These are phyloP conservation scores for Phytopythium mirpurense DNA, from an alignment of 352 stramenopile genomes.

Conservation along the genomic window DNA sequence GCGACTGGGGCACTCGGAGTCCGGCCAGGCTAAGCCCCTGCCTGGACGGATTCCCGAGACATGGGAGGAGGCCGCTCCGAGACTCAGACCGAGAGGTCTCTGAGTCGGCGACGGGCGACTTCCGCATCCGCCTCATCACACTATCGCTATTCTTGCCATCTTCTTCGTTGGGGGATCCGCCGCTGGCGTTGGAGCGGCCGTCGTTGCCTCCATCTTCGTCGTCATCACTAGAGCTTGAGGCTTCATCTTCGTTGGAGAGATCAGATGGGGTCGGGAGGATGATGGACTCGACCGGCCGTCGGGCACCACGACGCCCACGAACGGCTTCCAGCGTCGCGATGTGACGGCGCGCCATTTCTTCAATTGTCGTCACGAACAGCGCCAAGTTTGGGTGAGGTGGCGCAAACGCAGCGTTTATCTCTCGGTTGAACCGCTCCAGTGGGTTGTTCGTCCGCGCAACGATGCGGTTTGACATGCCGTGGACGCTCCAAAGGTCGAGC, in stretches of 20 bases:
- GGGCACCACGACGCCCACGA: neutral
- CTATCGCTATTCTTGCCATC: too few relatives aligned
- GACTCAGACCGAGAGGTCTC: too few relatives aligned
- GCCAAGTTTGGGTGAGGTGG: constrained; percentile 9
- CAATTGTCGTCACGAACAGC: constrained; percentile 9
- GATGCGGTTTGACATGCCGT: constrained; percentile 6
- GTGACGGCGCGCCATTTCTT: neutral
- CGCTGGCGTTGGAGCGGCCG: too few relatives aligned
- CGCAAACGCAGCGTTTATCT: constrained; percentile 12
- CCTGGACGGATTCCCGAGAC: too few relatives aligned
- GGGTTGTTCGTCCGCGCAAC: constrained; percentile 17
- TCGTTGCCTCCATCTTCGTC: neutral
- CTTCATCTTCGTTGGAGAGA: neutral
- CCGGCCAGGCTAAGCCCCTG: too few relatives aligned
- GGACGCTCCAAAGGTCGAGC: constrained; percentile 14
- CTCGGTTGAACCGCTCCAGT: constrained; percentile 16
- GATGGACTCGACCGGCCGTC: neutral
- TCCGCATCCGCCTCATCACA: too few relatives aligned
- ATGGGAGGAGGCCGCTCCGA: too few relatives aligned
- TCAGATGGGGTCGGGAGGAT: neutral
- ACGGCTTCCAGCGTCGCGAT: neutral
- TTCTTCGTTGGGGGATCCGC: too few relatives aligned
- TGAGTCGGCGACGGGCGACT: too few relatives aligned
- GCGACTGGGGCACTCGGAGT: too few relatives aligned
- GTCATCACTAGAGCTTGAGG: too few relatives aligned